These are phyloP conservation scores for Rhodotorula paludigena DNA, from an alignment of 768 basidiomycete genomes.

Conservation along the genomic window DNA sequence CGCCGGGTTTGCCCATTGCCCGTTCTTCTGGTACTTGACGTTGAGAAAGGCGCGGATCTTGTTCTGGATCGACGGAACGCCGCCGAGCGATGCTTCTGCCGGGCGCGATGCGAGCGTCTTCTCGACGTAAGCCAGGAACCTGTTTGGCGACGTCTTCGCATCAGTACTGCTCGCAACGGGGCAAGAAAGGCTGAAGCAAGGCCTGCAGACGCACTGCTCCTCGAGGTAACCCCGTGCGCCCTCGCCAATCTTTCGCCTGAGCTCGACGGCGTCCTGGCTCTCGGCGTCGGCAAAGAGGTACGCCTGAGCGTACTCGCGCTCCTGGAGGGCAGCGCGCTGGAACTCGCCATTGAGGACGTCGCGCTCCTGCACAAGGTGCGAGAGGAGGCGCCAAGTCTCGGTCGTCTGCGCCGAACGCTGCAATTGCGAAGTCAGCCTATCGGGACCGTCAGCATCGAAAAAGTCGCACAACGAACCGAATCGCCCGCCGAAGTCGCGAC, in stretches of 20 bases:
- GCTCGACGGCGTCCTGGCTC: slow-evolving; percentile 58
- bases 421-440: background rate
- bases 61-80: slow-evolving; percentile 82
- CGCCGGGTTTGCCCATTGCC: slow-evolving; percentile 69
- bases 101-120: slow-evolving; percentile 74
- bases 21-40: slow-evolving; percentile 71
- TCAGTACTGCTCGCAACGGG: too few species aligned
- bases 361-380: slow-evolving; percentile 46
- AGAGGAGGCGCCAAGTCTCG: slow-evolving; percentile 47
- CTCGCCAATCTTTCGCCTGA: slow-evolving; percentile 68
- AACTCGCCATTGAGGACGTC: slow-evolving; percentile 45
- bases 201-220: slow-evolving; percentile 58
- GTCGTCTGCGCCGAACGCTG: slow-evolving; percentile 47
- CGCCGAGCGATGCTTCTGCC: slow-evolving; percentile 78
- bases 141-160: slow-evolving; percentile 3
- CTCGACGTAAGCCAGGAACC: slow-evolving; percentile 56
- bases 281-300: slow-evolving; percentile 60
- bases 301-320: slow-evolving; percentile 73
- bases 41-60: slow-evolving; percentile 81
- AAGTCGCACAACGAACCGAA: slow-evolving; percentile 1
- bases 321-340: slow-evolving; percentile 59
- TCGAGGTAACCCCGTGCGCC: slow-evolving; percentile 79
- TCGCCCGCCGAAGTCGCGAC: slow-evolving; percentile 14
- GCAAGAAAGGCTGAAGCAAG: background rate
- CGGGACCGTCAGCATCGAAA: background rate